These are phyloP conservation scores for Gomphus sp. DNA, from an alignment of 1,284 basidiomycete genomes.

Conservation along the genomic window DNA sequence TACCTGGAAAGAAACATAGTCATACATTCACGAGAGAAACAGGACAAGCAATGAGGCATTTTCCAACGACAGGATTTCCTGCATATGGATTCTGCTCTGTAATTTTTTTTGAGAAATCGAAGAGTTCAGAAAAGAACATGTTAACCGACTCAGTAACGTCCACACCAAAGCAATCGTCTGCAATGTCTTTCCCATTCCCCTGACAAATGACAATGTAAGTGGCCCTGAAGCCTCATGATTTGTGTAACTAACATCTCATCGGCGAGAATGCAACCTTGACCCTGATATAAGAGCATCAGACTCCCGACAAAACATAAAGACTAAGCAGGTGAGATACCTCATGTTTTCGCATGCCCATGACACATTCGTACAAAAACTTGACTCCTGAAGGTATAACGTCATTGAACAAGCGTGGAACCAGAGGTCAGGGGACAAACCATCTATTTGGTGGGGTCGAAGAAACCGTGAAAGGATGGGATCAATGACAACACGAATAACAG, in stretches of 20 bases:
- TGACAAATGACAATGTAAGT: conserved; percentile 23
- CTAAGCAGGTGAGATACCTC: conserved; percentile 31
- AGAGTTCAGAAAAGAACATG: neutral
- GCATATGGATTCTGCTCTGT: conserved; percentile 80
- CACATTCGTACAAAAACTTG: conserved; percentile 91
- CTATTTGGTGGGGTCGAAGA: conserved; percentile 85
- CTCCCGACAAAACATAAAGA: neutral
- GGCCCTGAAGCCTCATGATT: neutral
- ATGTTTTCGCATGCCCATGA: conserved; percentile 88
- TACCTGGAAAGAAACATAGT: neutral
- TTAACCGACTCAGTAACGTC: conserved; percentile 75
- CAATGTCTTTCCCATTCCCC: conserved; percentile 91
- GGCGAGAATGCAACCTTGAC: conserved; percentile 90
- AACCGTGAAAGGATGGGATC: conserved; percentile 77
- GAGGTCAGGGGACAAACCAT: conserved; percentile 47
- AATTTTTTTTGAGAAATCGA: neutral
- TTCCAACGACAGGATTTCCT: conserved; percentile 53
- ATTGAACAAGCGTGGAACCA: neutral
- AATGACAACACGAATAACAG: conserved; percentile 83
- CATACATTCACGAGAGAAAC: conserved; percentile 81
- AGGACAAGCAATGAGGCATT: conserved; percentile 89
- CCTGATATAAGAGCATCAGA: conserved; percentile 18
- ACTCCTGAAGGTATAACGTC: conserved; percentile 38
- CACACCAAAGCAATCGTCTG: conserved; percentile 84
- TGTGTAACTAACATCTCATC: conserved; percentile 75